A percentile compares a stretch with the other conserved stretches of the same genome.
These are phyloP conservation scores for Phoma sp. DNA, from an alignment of 2,329 filamentous ascomycete species.

Conservation along the genomic window DNA sequence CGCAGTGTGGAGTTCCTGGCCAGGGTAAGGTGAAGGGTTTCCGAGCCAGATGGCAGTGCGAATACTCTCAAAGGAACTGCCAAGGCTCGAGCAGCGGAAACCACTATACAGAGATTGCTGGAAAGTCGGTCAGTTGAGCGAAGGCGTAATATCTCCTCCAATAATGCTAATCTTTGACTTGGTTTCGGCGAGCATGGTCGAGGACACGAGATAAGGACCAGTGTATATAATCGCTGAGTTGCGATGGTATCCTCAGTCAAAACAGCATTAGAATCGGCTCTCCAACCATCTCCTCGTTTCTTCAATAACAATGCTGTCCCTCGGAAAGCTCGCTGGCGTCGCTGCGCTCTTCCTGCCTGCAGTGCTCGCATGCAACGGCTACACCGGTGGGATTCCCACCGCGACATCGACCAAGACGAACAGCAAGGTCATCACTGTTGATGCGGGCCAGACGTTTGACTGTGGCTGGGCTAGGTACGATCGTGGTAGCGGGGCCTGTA, in stretches of 20 bases:
- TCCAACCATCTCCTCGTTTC: neutral
- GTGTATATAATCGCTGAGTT: neutral
- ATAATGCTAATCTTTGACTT: neutral
- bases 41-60: neutral
- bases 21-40: neutral
- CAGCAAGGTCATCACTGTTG: constrained; percentile 24
- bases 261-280: neutral
- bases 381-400: constrained; percentile 22
- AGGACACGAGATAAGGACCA: neutral
- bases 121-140: neutral
- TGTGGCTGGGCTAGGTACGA: constrained; percentile 26
- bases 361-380: constrained; percentile 23
- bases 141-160: constrained; percentile 6
- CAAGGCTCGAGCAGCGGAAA: neutral
- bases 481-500: constrained; percentile 26
- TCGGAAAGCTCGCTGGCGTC: constrained; percentile 12
- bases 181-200: neutral
- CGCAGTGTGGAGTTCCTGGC: neutral
- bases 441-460: constrained; percentile 22
- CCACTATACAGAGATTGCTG: constrained; percentile 5
- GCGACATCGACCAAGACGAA: constrained; percentile 24
- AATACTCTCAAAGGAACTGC: neutral
- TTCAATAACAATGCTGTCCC: constrained; percentile 7
- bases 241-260: neutral
- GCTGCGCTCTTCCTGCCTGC: constrained; percentile 19